Conservation (phyloP, 1,284 basidiomycete genomes). For the Puccinia novopanici region DNA sequence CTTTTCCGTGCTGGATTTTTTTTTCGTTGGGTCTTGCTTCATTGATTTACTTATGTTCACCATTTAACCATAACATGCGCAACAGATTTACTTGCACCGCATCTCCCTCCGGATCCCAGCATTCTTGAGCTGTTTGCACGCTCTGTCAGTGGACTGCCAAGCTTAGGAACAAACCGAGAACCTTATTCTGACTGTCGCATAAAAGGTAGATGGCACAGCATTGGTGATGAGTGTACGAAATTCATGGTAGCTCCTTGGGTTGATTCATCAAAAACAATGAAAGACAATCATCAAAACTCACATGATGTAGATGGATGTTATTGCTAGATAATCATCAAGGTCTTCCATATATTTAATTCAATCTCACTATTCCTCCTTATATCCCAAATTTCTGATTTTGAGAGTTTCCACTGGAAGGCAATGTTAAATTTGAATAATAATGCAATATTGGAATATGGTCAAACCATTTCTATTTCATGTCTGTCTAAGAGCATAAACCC, state of each 20-base stretch:
- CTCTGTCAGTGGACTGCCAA: slow-evolving; percentile 22
- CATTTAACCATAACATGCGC: slow-evolving; percentile 1
- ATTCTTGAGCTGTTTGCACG: slow-evolving; percentile 49
- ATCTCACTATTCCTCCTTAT: no score
- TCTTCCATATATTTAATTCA: no score
- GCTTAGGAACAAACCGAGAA: neutral
- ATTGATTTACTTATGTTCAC: neutral
- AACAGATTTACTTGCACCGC: slow-evolving; percentile 39
- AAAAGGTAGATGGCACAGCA: slow-evolving; percentile 41
- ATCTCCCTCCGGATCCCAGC: slow-evolving; percentile 34
- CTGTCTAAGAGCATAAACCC: no score
- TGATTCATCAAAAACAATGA: no score
- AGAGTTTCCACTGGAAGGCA: no score
- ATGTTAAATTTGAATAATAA: no score
- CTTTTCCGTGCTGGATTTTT: neutral
- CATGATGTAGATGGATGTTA: no score
- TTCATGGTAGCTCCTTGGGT: slow-evolving; percentile 46
- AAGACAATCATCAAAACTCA: no score
- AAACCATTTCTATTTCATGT: no score
- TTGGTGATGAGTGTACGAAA: slow-evolving; percentile 46
- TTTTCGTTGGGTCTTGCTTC: neutral
- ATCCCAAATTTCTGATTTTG: no score
- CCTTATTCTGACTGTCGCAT: neutral
- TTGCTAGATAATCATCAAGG: no score
- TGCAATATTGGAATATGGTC: no score